Base-by-base conservation (phyloP, 2,329 filamentous ascomycete genomes). In the Dendryphion nanum region DNA sequence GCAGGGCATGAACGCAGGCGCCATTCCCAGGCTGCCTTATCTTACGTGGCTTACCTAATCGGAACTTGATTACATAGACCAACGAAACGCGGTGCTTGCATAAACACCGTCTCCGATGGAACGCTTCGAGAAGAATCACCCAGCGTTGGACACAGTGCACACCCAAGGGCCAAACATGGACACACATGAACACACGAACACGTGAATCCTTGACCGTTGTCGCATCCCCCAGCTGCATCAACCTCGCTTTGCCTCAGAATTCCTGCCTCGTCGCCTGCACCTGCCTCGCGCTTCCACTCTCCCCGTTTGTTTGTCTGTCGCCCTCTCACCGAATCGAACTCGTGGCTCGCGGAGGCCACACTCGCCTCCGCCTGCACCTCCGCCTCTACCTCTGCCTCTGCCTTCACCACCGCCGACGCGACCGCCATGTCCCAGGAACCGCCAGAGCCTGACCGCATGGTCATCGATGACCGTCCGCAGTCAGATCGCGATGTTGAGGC, bases 91-190 rank as follows among this genome's bases (percentile, higher is more conserved):
- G n/a, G n/a, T n/a, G n/a, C n/a, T n/a, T n/a, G 50, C 54, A 55
- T 52, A 46, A 50, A 33, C 40, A 32, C 14, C 31, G 32, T 16
- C 42, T 35, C 30, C 28, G 37, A 48, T 54, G 45, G 53, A 53
- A 50, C 32, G 18, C 39, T 59, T 60, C 53, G 49, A 42, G 57
- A 61, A 61, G 40, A 32, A 45, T 30, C 41, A 35, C 40, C 48
- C n/a, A n/a, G n/a, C n/a, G n/a, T n/a, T n/a, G n/a, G n/a, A n/a
- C n/a, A n/a, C n/a, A n/a, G n/a, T n/a, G n/a, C n/a, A n/a, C n/a
- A n/a, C n/a, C n/a, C n/a, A n/a, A n/a, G n/a, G n/a, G n/a, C n/a
- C n/a, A n/a, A n/a, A n/a, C n/a, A n/a, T n/a, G n/a, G n/a, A n/a
- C n/a, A n/a, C n/a, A n/a, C n/a, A n/a, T n/a, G n/a, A n/a, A n/a